Evolutionary conservation across 805 yeast species (phyloP).

Genomic region (Pichia cabralensis): DNA sequence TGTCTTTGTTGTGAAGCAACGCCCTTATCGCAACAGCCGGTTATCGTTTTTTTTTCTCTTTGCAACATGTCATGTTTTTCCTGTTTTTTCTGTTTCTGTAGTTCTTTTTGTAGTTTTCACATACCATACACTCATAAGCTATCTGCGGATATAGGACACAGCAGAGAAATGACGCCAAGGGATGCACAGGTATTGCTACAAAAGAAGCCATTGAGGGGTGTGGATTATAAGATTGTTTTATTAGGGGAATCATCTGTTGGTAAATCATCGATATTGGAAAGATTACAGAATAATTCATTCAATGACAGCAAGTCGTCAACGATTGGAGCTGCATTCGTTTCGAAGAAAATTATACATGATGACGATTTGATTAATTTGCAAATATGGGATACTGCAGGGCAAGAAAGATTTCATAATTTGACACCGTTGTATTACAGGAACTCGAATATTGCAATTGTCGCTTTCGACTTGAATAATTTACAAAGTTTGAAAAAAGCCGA

Average conservation of each 20-base stretch:
- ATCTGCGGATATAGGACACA: no score
- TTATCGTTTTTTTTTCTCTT: no score
- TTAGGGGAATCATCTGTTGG: conserved; percentile 52
- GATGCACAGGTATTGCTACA: background rate
- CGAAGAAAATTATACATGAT: conserved; percentile 50
- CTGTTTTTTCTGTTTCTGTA: no score
- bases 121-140: no score
- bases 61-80: no score
- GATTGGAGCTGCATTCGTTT: conserved; percentile 96
- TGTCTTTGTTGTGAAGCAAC: no score
- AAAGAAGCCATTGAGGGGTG: conserved; percentile 18
- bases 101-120: no score
- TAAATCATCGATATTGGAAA: conserved; percentile 65
- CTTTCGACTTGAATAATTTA: conserved; percentile 65
- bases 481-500: conserved; percentile 58
- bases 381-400: conserved; percentile 97
- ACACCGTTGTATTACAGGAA: conserved; percentile 82
- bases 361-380: conserved; percentile 39
- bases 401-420: conserved; percentile 70
- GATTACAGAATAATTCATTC: conserved; percentile 65
- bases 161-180: no score
- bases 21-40: no score
- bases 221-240: conserved; percentile 28
- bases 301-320: conserved; percentile 81
- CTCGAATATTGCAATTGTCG: conserved; percentile 77